Percentiles rank a stretch among this genome's conserved stretches.
Evolutionary conservation across 2,329 filamentous ascomycete genomes (phyloP).

Genomic region (Lasiodiplodia theobromae): DNA sequence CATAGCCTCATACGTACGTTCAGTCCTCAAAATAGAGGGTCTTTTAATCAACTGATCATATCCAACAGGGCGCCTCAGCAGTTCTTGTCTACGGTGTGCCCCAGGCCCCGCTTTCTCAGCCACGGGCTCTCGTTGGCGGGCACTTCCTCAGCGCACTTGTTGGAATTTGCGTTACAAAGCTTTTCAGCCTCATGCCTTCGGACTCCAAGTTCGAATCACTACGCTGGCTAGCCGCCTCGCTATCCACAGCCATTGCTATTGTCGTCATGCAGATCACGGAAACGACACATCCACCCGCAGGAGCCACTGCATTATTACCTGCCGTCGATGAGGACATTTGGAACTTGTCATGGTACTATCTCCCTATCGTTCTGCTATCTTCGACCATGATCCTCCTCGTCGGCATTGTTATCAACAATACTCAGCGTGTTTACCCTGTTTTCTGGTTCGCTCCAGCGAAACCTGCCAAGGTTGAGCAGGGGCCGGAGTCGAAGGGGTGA

Average conservation of each 20-base stretch:
- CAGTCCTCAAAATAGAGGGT: background rate
- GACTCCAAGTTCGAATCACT: constrained; percentile 39
- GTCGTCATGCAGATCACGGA: constrained; percentile 57
- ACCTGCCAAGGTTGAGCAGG: constrained; percentile 17
- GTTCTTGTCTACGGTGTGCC: constrained; percentile 56
- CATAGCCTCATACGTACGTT: constrained; percentile 49
- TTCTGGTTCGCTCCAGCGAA: constrained; percentile 54
- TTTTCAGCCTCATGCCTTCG: constrained; percentile 49
- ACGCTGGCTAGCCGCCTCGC: constrained; percentile 53
- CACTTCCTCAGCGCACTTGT: constrained; percentile 53
- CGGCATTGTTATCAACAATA: constrained; percentile 54
- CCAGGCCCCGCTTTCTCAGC: constrained; percentile 54
- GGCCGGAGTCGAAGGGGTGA: too few relatives aligned
- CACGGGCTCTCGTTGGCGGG: constrained; percentile 52
- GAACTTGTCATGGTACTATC: constrained; percentile 52
- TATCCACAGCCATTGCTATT: constrained; percentile 51
- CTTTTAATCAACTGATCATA: constrained; percentile 25
- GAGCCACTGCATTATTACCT: constrained; percentile 55
- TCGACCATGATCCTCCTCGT: constrained; percentile 49
- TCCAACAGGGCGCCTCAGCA: constrained; percentile 51
- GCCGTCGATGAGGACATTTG: constrained; percentile 48
- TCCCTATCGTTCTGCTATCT: constrained; percentile 51
- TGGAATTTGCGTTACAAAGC: constrained; percentile 53
- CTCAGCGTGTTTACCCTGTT: constrained; percentile 53
- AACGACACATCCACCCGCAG: constrained; percentile 56